A percentile compares a stretch with the other conserved stretches of the same genome.
Evolutionary conservation across 495 filamentous ascomycete genomes (phyloP).

Genomic region (Chaetomium tenue): DNA sequence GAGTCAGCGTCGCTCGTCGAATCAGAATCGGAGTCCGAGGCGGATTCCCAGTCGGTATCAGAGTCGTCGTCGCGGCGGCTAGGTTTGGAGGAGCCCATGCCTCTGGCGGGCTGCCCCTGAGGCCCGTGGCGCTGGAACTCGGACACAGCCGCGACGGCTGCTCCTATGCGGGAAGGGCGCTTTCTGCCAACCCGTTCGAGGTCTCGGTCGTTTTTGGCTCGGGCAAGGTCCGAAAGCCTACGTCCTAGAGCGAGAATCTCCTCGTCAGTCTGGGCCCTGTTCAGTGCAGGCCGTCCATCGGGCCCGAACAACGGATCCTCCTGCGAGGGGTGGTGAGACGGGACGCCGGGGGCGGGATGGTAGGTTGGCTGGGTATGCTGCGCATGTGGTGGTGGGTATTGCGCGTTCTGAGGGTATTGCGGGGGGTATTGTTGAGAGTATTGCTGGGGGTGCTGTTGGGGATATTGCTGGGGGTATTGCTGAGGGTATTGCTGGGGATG

Average conservation of each 20-base stretch:
- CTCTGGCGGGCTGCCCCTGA: slow-evolving; percentile 31
- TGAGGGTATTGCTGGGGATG: slow-evolving; percentile 19
- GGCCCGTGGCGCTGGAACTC: slow-evolving; percentile 40
- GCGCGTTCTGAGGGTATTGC: slow-evolving; percentile 17
- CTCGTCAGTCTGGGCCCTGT: slow-evolving; percentile 46
- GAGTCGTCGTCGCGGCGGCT: slow-evolving; percentile 28
- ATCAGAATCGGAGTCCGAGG: slow-evolving; percentile 43
- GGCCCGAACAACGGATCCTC: slow-evolving; percentile 26
- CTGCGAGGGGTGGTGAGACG: slow-evolving; percentile 18
- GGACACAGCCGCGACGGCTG: slow-evolving; percentile 40
- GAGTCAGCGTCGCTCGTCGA: slow-evolving; percentile 41
- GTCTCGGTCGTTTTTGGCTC: slow-evolving; percentile 44
- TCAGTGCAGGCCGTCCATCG: slow-evolving; percentile 33
- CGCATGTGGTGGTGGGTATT: slow-evolving; percentile 25
- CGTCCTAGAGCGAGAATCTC: slow-evolving; percentile 51
- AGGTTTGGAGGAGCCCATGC: slow-evolving; percentile 41
- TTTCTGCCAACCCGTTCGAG: slow-evolving; percentile 40
- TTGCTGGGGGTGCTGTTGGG: slow-evolving; percentile 19
- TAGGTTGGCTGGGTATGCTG: not conserved
- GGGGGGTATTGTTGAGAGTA: slow-evolving; percentile 18
- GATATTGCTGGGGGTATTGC: not conserved
- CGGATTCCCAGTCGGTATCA: slow-evolving; percentile 48
- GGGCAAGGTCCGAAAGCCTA: slow-evolving; percentile 46
- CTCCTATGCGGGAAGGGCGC: slow-evolving; percentile 40
- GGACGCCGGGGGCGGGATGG: slow-evolving; percentile 15